phyloP scores from a whole-genome alignment of 352 stramenopile species.

The Phytophthora sojae region DNA sequence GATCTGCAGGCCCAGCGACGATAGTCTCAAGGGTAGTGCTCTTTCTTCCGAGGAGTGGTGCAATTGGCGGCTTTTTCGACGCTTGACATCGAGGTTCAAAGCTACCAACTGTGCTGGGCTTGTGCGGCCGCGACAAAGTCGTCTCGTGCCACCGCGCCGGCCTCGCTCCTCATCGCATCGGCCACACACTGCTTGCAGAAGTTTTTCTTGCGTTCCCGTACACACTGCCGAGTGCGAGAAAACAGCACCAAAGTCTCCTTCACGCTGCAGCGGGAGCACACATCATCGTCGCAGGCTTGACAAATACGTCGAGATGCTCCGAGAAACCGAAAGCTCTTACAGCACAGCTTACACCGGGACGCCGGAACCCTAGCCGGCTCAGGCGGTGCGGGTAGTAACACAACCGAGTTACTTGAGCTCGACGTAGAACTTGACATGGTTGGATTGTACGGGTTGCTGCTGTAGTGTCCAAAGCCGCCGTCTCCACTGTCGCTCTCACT shows the following conservation, averaged over 20 bases:
- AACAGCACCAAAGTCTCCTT: constrained; percentile 40
- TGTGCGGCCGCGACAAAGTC: constrained; percentile 31
- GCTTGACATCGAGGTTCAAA: background rate
- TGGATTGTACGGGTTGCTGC: constrained; percentile 22
- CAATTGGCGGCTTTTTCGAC: background rate
- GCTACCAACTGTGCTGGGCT: constrained; percentile 32
- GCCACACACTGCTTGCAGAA: constrained; percentile 48
- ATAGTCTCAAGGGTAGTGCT: background rate
- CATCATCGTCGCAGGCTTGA: constrained; percentile 38
- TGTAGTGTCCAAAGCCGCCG: constrained; percentile 1
- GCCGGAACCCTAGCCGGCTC: constrained; percentile 26
- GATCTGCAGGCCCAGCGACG: background rate
- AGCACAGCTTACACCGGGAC: constrained; percentile 41
- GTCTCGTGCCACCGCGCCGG: constrained; percentile 34
- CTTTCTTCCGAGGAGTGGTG: background rate
- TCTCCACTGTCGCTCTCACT: constrained; percentile 41
- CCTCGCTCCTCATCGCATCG: constrained; percentile 41
- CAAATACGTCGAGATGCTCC: constrained; percentile 37
- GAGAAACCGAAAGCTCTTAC: constrained; percentile 46
- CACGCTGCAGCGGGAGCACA: constrained; percentile 41
- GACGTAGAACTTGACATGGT: constrained; percentile 44
- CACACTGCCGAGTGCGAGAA: constrained; percentile 23
- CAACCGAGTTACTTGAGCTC: constrained; percentile 31
- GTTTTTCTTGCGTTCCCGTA: constrained; percentile 34
- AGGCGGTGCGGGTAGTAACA: constrained; percentile 29